Evolutionary conservation across 257 asterid species (phyloP), one percentile per base, ranked within the genome.

Genomic region (Nicotiana tomentosiformis): DNA sequence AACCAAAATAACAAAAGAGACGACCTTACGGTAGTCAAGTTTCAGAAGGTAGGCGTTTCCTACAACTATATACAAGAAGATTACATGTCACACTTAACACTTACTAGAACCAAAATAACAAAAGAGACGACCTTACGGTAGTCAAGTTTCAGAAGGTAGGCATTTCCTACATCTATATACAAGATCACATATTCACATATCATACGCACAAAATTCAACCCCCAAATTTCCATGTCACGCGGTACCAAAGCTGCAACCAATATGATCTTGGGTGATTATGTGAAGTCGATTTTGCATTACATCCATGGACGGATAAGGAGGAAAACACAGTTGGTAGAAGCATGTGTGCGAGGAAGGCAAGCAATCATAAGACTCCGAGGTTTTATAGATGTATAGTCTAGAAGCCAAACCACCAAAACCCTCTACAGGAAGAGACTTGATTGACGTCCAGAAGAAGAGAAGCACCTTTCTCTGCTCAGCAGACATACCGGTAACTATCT

Each of bases 261-360:
- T 94, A 81, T 93, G 98, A 84, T 95, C 97, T 83, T 92, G 98
- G 58, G 95, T 88, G 80, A 95, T 90, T 53, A 95, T 85, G 74
- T 30, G 81, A 62, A 93, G 91, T 33, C 96, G 95, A 16, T 89
- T 88, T 18, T 66, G 82, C 93, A 92, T 90, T 18, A 77, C 85
- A 8, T 77, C 56, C 82, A 81, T 58, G 4, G 91, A 83, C 18
- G 93, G 87, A 84, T 95, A 95, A 39, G 92, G 90, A 9, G 97
- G 99, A 77, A 95, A 88, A 84, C 95, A 92, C 84, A 95, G 30
- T 83, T 93, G 90, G 91, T 88, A 91, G 90, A 95, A 95, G 93
- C 99, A 95, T 76, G 99, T 95, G 78, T 92, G 97, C 58, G 99
- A 93, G 3, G 97, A 90, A 10, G 99, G 99, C 82, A 95, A 88